Base-by-base conservation (phyloP, 495 filamentous ascomycete species). In the Lichina pygmaea region DNA sequence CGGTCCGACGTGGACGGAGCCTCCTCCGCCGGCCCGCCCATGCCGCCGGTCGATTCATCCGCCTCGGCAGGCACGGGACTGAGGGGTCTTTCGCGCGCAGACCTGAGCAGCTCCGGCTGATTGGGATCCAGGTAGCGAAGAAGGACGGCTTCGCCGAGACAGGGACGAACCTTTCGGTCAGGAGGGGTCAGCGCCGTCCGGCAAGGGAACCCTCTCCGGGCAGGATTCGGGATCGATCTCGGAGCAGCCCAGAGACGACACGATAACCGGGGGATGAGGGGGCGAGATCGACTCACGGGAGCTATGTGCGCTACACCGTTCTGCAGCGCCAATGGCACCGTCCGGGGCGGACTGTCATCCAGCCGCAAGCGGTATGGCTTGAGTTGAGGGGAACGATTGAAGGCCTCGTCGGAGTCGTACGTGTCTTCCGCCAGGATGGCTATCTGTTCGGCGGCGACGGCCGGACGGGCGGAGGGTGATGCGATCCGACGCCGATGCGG, bases 351-450 rank as follows among this genome's bases (percentile, higher is more conserved):
- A 32, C 17, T 33, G 44, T 9, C 31, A 47, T 15, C 16, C 34
- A 49, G 17, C 36, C 7, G 17, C 16, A 17, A 15, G 16, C 16
- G 36, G 34, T 31, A 8, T 17, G 43, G 42, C 31, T 49, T 13
- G 44, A 49, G 48, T 10, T 17, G n/a, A 16, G 43, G 48, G 15
- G 43, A 40, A 5, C 11, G 48, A 33, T 48, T 40, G 33, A 49
- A 43, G 10, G 48, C 48, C 44, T 49, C 48, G 46, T 49, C 48
- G 13, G 46, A 41, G 32, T 49, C 48, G 43, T 49, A 49, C 8
- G n/a, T 33, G 16, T 47, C 46, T 15, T 33, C 24, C 39, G 45
- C 45, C 45, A 47, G 36, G 15, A 34, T 47, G 32, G 16, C 45
- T 39, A 17, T 10, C 36, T 41, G 34, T n/a, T 31, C 34, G 45